A percentile compares a stretch with the other conserved stretches of the same genome.
These are phyloP conservation scores for Pseudogymnoascus sp. DNA, from an alignment of 2,329 filamentous ascomycete species.

Conservation along the genomic window DNA sequence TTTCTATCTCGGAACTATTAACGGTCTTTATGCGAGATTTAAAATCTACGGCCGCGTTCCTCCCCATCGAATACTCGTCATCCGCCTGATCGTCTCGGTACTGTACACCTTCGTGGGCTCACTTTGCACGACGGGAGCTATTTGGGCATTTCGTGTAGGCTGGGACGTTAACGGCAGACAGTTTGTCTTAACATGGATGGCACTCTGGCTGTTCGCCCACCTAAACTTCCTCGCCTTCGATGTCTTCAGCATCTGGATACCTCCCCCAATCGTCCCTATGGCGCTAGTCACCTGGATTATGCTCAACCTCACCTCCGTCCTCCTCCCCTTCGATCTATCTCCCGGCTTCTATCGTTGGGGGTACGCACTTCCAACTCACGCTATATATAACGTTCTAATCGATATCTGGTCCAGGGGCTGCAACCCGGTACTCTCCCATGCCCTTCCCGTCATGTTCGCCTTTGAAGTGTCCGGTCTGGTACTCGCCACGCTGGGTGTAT, in stretches of 20 bases:
- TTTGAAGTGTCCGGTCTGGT: slow-evolving; percentile 27
- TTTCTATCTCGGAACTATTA: slow-evolving; percentile 25
- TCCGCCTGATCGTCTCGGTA: slow-evolving; percentile 24
- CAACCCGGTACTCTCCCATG: slow-evolving; percentile 31
- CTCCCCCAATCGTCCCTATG: slow-evolving; percentile 33
- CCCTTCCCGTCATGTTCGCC: slow-evolving; percentile 36
- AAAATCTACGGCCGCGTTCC: slow-evolving; percentile 20
- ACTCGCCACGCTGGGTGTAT: slow-evolving; percentile 24
- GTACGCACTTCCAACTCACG: slow-evolving; percentile 55
- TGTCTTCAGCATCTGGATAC: slow-evolving; percentile 28
- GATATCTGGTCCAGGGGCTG: slow-evolving; percentile 38
- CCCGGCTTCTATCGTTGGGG: slow-evolving; percentile 54
- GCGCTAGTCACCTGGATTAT: slow-evolving; percentile 52
- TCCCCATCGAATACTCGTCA: slow-evolving; percentile 22
- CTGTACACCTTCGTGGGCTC: slow-evolving; percentile 31
- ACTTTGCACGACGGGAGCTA: slow-evolving; percentile 32
- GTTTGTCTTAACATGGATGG: slow-evolving; percentile 49
- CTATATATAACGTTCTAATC: slow-evolving; percentile 38
- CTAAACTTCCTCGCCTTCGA: slow-evolving; percentile 37
- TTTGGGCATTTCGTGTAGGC: slow-evolving; percentile 37
- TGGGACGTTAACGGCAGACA: slow-evolving; percentile 43
- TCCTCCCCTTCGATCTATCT: slow-evolving; percentile 51
- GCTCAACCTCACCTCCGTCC: slow-evolving; percentile 51
- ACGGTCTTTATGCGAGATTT: slow-evolving; percentile 23
- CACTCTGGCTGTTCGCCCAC: slow-evolving; percentile 53